Base-by-base conservation (phyloP, 495 filamentous ascomycete species). In the Zalerion maritima region DNA sequence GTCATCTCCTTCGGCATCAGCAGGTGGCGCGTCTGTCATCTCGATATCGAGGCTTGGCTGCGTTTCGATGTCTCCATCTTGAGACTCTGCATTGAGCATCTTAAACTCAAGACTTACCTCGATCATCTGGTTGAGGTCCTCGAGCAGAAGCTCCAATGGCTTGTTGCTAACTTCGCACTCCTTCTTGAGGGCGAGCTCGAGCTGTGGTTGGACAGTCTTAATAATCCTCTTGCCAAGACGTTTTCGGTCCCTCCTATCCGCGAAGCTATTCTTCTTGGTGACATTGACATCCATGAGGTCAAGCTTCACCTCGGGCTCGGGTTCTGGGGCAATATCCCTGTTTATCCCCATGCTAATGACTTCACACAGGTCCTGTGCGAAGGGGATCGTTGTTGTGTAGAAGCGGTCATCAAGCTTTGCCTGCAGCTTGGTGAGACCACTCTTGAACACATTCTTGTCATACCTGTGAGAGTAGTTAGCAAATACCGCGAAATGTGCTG, bases 211-310 rank as follows among this genome's bases (percentile, higher is more conserved):
- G 14, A 93, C 65, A 3, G 72, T 67, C 49, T 81, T 83, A 35
- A 93, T 63, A 28, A 94, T 85, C 24, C 81, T 67, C 47, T 87
- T 92, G 9, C 78, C 87, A 16, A 82, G 56, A 43, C 66, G 73
- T 39, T 71, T 67, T 39, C 68, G 68, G 34, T 75, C 72, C 29
- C 74, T 75, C 3, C 47, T 40, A 29, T 49, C 47, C 7, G 30
- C 25, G 20, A 45, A 56, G 34, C 46, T 52, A 24, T 36, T 40
- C 21, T 45, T 26, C 24, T 59, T 58, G 9, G 42, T 36, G n/a
- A 47, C 44, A 2, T 41, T 48, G 4, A 25, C 33, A 20, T 47
- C 41, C 10, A 41, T 27, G 6, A 41, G 15, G 8, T 57, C 54
- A 2, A 32, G 24, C 17, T 43, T 45, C 0, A 34, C 36, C n/a